A percentile compares a stretch with the other conserved stretches of the same genome.
Conservation (phyloP, 2,329 filamentous ascomycete species). For the Alternaria hordeiaustralica region DNA sequence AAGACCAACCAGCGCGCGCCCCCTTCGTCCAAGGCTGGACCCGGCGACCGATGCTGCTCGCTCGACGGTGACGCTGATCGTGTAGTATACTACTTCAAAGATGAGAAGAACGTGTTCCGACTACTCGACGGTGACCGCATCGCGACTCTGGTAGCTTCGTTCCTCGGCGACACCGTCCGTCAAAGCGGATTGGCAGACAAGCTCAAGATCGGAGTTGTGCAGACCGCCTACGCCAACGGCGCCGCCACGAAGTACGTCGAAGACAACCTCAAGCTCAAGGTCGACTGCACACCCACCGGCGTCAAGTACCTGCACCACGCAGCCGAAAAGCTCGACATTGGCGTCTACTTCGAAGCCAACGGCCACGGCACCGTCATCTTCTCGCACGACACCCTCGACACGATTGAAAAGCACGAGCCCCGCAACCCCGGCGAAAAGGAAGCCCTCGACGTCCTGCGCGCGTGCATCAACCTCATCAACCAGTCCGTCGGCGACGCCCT, state of each 20-base stretch:
- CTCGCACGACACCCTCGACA: slow-evolving; percentile 79
- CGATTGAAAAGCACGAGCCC: slow-evolving; percentile 79
- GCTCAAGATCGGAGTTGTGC: slow-evolving; percentile 90
- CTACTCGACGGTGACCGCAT: slow-evolving; percentile 97
- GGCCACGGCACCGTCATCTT: slow-evolving; percentile 97
- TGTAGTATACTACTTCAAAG: slow-evolving; percentile 92
- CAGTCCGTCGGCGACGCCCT: slow-evolving; percentile 97
- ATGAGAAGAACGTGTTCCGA: slow-evolving; percentile 81
- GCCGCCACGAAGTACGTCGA: slow-evolving; percentile 91
- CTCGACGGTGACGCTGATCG: slow-evolving; percentile 96
- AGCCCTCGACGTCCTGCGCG: slow-evolving; percentile 82
- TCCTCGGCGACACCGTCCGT: slow-evolving; percentile 86
- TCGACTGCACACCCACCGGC: slow-evolving; percentile 91
- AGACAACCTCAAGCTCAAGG: slow-evolving; percentile 84
- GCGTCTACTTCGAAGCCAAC: slow-evolving; percentile 98
- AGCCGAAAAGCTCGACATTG: slow-evolving; percentile 92
- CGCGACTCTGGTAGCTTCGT: slow-evolving; percentile 89
- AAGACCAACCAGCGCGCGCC: slow-evolving; percentile 96
- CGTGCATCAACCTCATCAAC: slow-evolving; percentile 91
- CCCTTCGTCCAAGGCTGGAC: slow-evolving; percentile 76
- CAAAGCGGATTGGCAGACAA: slow-evolving; percentile 79
- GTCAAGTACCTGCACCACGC: slow-evolving; percentile 98
- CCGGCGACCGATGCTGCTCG: slow-evolving; percentile 82
- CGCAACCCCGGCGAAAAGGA: slow-evolving; percentile 91
- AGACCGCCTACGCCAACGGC: slow-evolving; percentile 97